Evolutionary conservation across 2,329 filamentous ascomycete species (phyloP), one percentile per base, ranked within the genome.

Genomic region (Microsporum canis): DNA sequence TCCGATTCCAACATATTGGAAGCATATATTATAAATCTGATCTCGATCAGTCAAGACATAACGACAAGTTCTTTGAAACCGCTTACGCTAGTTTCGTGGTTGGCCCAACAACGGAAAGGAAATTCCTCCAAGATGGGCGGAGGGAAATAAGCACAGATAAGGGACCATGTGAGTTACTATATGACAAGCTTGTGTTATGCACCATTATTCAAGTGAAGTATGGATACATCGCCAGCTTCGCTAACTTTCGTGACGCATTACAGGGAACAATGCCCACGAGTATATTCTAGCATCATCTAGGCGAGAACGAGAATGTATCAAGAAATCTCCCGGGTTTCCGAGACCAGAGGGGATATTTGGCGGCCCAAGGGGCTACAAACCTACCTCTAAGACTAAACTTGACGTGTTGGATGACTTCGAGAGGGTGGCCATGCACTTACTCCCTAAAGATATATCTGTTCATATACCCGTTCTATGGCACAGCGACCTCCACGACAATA

Each of bases 61-160:
- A 14, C n/a, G 12, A 27, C 34, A 3, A 6, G 43, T 10, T 51
- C 67, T 12, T 63, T 62, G 23, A 23, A 23, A 10, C 57, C 56
- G 10, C 63, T 65, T 31, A 55, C 31, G 8, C 27, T 29, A 62
- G 56, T 5, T 61, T 64, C 17, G 45, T 61, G 7, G 61, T 65
- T 49, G 64, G 47, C 3, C 23, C 47, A 29, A 51, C 6, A 12
- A 12, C 47, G 1, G 23, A 23, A 51, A 67, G 58, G 63, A 59
- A 5, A 61, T 64, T 38, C 62, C 49, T 27, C 29, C 57, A 7
- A 41, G 38, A 39, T 39, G 38, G 38, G 38, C 45, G 62, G 34
- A 58, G 58, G 34, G 49, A 34, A 14, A 34, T 65, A 45, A 55
- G 57, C 33, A 61, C 63, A 60, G n/a, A 29, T 53, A 41, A 29